These are phyloP conservation scores for Beauveria sp. DNA, from an alignment of 2,329 filamentous ascomycete genomes.

Conservation along the genomic window DNA sequence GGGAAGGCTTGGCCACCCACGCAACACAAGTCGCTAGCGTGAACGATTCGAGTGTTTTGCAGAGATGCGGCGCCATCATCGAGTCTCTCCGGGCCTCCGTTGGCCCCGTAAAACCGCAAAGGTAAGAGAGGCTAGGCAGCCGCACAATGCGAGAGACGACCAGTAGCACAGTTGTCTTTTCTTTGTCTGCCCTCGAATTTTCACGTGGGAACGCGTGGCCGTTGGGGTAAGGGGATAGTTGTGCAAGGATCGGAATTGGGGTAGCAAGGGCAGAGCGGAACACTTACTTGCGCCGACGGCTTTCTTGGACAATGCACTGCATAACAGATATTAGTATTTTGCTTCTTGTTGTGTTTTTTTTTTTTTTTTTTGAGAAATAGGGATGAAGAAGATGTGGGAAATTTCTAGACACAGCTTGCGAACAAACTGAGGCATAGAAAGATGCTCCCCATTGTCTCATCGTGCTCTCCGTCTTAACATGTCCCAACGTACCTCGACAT, in stretches of 20 bases:
- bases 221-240: background rate
- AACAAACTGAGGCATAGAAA: background rate
- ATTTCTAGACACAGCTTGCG: background rate
- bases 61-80: slow-evolving; percentile 1
- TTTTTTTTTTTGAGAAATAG: background rate
- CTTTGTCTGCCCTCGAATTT: background rate
- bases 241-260: background rate
- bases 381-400: background rate
- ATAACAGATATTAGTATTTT: background rate
- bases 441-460: background rate
- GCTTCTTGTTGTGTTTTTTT: background rate
- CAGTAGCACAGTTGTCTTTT: background rate
- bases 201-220: slow-evolving; percentile 4
- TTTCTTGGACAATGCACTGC: slow-evolving; percentile 66
- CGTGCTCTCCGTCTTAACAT: background rate
- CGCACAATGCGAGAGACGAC: background rate
- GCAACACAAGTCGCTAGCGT: background rate
- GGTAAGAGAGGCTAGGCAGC: background rate
- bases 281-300: slow-evolving; percentile 77
- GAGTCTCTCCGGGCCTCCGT: slow-evolving; percentile 8
- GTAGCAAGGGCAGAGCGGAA: slow-evolving; percentile 2
- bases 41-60: background rate
- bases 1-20: background rate
- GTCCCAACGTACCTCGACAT: slow-evolving; percentile 47
- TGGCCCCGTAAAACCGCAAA: slow-evolving; percentile 4